phyloP scores from a whole-genome alignment of 2,329 filamentous ascomycete genomes.

The Xylariomycetidae sp. region DNA sequence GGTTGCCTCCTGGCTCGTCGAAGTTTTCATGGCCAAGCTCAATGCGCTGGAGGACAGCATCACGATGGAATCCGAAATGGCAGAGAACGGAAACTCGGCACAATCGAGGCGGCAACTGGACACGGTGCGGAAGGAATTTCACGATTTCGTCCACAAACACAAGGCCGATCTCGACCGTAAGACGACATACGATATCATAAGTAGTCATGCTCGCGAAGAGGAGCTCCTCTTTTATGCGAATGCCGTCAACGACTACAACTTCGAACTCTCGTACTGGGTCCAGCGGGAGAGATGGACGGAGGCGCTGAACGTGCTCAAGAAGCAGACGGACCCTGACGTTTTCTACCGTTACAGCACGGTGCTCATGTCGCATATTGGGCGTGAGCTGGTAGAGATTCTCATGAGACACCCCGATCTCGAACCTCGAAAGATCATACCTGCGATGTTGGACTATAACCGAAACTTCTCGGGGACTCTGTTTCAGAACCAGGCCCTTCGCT shows the following conservation, averaged over 20 bases:
- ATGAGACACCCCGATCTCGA: conserved; percentile 87
- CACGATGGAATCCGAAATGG: conserved; percentile 76
- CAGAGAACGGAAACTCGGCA: conserved; percentile 62
- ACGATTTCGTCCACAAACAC: conserved; percentile 80
- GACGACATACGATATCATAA: conserved; percentile 92
- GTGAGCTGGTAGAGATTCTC: conserved; percentile 87
- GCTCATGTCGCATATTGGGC: conserved; percentile 82
- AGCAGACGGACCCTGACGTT: conserved; percentile 83
- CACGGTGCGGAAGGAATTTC: conserved; percentile 69
- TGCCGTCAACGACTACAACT: conserved; percentile 84
- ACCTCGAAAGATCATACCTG: conserved; percentile 83
- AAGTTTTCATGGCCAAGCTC: conserved; percentile 95
- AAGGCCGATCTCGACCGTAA: conserved; percentile 83
- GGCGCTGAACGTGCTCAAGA: conserved; percentile 81
- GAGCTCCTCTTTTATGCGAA: conserved; percentile 90
- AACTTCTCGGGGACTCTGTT: conserved; percentile 59
- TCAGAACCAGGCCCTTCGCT: conserved; percentile 88
- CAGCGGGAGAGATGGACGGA: conserved; percentile 90
- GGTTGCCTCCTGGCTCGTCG: conserved; percentile 91
- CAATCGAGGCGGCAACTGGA: conserved; percentile 69
- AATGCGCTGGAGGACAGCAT: conserved; percentile 93
- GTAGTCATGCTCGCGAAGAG: conserved; percentile 88
- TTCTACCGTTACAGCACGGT: conserved; percentile 97
- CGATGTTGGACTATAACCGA: conserved; percentile 88
- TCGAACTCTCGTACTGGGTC: conserved; percentile 94